Conservation (phyloP, 768 basidiomycete genomes). For the Hydnomerulius pinastri region DNA sequence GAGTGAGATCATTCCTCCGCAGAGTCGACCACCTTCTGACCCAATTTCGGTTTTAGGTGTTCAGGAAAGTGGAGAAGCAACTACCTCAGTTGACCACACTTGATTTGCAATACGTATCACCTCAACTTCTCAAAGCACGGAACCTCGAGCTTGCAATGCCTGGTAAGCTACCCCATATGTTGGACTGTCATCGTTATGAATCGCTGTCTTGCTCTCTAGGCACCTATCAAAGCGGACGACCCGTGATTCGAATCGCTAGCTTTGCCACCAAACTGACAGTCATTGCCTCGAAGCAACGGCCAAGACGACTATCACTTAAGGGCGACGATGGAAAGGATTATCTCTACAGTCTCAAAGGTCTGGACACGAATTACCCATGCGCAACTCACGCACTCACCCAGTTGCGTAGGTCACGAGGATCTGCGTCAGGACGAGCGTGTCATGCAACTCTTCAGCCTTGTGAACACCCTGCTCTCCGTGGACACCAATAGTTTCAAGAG, state of each 20-base stretch:
- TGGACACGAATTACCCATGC: no score
- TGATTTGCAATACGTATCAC: constrained; percentile 97
- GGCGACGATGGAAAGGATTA: constrained; percentile 95
- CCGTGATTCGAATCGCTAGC: constrained; percentile 77
- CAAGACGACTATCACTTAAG: constrained; percentile 81
- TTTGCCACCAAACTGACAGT: constrained; percentile 91
- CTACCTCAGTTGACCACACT: constrained; percentile 84
- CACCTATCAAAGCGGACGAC: constrained; percentile 88
- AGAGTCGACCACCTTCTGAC: constrained; percentile 3
- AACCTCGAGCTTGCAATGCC: constrained; percentile 96
- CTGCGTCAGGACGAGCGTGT: constrained; percentile 98
- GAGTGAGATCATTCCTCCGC: constrained; percentile 47
- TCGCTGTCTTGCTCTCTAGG: constrained; percentile 43
- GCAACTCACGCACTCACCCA: neutral
- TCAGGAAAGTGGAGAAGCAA: constrained; percentile 95
- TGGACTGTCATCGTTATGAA: neutral
- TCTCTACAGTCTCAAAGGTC: constrained; percentile 89
- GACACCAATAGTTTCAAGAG: constrained; percentile 96
- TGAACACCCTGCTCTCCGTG: constrained; percentile 90
- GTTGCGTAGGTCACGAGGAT: constrained; percentile 86
- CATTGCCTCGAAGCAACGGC: constrained; percentile 96
- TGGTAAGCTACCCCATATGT: constrained; percentile 45
- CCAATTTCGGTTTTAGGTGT: constrained; percentile 57
- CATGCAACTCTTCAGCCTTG: constrained; percentile 97
- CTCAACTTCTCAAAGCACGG: constrained; percentile 82